Evolutionary conservation across 1,284 basidiomycete species (phyloP).

Genomic region (Leccinum cinnamomeum): DNA sequence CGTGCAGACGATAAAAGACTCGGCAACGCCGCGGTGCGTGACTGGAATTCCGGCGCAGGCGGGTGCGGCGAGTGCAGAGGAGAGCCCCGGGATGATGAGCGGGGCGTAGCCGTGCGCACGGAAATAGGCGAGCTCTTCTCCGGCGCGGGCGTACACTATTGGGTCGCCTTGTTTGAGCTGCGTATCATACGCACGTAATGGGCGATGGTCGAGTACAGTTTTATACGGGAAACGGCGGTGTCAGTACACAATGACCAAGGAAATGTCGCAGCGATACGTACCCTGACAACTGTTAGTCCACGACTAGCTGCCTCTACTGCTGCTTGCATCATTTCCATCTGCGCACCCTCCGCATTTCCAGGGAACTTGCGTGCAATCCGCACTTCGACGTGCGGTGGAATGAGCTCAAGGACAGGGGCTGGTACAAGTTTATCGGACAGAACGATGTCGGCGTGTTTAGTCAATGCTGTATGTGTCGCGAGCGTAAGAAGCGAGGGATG

Average conservation of each 20-base stretch:
- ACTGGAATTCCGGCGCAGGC: slow-evolving; percentile 90
- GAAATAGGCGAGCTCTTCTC: slow-evolving; percentile 94
- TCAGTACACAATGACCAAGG: too few relatives aligned
- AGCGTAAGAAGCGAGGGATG: slow-evolving; percentile 91
- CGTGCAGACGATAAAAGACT: slow-evolving; percentile 68
- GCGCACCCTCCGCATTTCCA: slow-evolving; percentile 94
- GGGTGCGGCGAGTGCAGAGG: slow-evolving; percentile 86
- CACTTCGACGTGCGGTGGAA: slow-evolving; percentile 70
- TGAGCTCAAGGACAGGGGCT: slow-evolving; percentile 82
- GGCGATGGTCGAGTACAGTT: too few relatives aligned
- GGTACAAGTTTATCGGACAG: slow-evolving; percentile 98
- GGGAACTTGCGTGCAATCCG: slow-evolving; percentile 96
- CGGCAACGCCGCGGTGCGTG: slow-evolving; percentile 93
- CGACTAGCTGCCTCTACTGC: slow-evolving; percentile 79
- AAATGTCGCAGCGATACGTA: too few relatives aligned
- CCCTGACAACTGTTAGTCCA: slow-evolving; percentile 40
- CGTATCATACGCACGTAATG: not conserved
- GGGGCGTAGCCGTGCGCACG: slow-evolving; percentile 81
- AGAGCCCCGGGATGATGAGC: slow-evolving; percentile 87
- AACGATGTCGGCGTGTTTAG: slow-evolving; percentile 79
- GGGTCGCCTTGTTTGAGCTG: slow-evolving; percentile 97
- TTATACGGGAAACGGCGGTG: too few relatives aligned
- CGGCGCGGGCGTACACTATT: slow-evolving; percentile 90
- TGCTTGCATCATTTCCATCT: slow-evolving; percentile 90
- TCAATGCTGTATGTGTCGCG: slow-evolving; percentile 82